A percentile compares a stretch with the other conserved stretches of the same genome.
Evolutionary conservation across 805 yeast species (phyloP).

Genomic region (Candida ulmi): DNA sequence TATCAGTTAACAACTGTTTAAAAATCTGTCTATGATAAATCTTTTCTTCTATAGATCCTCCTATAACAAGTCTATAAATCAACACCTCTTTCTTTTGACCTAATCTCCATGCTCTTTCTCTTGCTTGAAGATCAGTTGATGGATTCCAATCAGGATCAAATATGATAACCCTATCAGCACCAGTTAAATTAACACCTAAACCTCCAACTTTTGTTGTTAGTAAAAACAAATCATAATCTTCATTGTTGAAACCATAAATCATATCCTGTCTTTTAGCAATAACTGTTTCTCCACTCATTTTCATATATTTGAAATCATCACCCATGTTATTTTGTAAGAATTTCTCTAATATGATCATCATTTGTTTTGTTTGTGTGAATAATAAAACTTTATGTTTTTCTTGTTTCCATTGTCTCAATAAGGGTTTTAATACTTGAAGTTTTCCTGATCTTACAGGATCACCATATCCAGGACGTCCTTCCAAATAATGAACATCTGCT

Average conservation of each 20-base stretch:
- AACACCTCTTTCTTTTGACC: constrained; percentile 93
- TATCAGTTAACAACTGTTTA: constrained; percentile 89
- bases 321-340: constrained; percentile 42
- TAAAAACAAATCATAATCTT: constrained; percentile 59
- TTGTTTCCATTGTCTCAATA: constrained; percentile 67
- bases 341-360: constrained; percentile 80
- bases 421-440: constrained; percentile 77
- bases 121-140: constrained; percentile 92
- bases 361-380: constrained; percentile 92
- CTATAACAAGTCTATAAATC: constrained; percentile 85
- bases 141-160: constrained; percentile 99
- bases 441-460: constrained; percentile 72
- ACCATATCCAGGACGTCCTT: constrained; percentile 37
- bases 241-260: constrained; percentile 75
- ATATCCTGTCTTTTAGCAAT: constrained; percentile 69
- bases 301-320: constrained; percentile 43
- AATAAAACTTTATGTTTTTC: constrained; percentile 76
- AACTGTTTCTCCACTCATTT: constrained; percentile 95
- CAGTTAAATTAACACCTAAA: constrained; percentile 87
- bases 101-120: constrained; percentile 95
- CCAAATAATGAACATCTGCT: constrained; percentile 38
- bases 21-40: constrained; percentile 95
- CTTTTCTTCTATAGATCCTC: constrained; percentile 95
- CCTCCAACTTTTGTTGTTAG: constrained; percentile 97
- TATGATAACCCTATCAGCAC: constrained; percentile 90